Conservation (phyloP, 805 yeast genomes). For the Suhomyces xylopsoci region DNA sequence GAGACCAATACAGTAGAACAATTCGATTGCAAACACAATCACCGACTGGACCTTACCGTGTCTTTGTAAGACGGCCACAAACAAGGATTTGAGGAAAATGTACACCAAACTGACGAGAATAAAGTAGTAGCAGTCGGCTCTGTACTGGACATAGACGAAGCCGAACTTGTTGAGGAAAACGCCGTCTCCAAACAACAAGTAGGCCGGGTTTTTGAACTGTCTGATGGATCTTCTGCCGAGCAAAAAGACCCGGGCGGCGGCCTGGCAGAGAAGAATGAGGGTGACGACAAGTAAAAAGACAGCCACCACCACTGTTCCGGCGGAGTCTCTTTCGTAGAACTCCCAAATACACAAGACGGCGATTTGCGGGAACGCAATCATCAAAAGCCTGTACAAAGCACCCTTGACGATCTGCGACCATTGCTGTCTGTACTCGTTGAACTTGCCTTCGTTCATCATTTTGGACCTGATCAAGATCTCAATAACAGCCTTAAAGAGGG, state of each 20-base stretch:
- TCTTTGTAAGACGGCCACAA: conserved; percentile 81
- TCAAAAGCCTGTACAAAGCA: conserved; percentile 74
- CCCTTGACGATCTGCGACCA: conserved; percentile 90
- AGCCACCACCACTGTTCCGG: conserved; percentile 80
- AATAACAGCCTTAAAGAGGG: conserved; percentile 64
- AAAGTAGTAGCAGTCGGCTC: conserved; percentile 87
- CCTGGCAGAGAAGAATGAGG: conserved; percentile 61
- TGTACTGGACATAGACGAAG: conserved; percentile 84
- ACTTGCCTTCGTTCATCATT: conserved; percentile 59
- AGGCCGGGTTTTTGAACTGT: conserved; percentile 88
- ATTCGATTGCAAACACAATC: conserved; percentile 70
- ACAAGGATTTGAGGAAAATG: conserved; percentile 67
- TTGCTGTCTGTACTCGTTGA: conserved; percentile 72
- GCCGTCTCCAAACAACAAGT: conserved; percentile 80
- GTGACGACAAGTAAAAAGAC: conserved; percentile 61
- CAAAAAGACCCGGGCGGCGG: conserved; percentile 68
- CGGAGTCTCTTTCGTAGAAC: conserved; percentile 76
- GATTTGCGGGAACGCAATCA: conserved; percentile 86
- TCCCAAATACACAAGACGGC: conserved; percentile 85
- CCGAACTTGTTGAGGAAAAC: conserved; percentile 83
- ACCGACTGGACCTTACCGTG: conserved; percentile 82
- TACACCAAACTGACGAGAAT: conserved; percentile 62
- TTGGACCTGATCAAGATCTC: conserved; percentile 61
- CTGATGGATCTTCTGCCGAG: conserved; percentile 69
- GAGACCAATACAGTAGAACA: conserved; percentile 60